Percentiles rank a stretch among this genome's conserved stretches.
Conservation (phyloP, 306 rosid genomes). For the Dryas drummondii region DNA sequence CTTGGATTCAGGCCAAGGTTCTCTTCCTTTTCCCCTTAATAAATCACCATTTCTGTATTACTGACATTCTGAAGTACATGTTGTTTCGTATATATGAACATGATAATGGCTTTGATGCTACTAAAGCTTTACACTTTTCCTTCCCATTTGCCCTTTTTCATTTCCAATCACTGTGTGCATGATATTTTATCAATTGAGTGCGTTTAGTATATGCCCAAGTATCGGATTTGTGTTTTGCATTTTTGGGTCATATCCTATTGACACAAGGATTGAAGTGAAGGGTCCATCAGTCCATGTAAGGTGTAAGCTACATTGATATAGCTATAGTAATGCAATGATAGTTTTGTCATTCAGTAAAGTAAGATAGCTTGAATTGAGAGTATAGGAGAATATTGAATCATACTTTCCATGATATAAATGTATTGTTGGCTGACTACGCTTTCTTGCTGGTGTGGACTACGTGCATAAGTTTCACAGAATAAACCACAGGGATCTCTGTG, state of each 20-base stretch:
- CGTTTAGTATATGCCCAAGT: background rate
- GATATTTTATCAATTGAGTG: background rate
- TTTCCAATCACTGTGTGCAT: background rate
- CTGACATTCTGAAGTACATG: no score
- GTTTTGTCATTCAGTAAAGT: background rate
- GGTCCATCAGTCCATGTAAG: background rate
- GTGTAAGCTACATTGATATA: background rate
- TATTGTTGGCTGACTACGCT: background rate
- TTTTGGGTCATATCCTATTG: background rate
- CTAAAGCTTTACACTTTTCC: background rate
- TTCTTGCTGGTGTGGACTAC: background rate
- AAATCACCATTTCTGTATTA: background rate
- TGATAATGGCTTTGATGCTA: background rate
- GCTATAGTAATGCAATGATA: background rate
- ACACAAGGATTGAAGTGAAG: background rate
- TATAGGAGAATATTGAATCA: background rate
- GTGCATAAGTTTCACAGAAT: background rate
- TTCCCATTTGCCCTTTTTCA: background rate
- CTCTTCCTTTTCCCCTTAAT: background rate
- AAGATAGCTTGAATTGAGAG: background rate
- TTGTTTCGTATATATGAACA: no score
- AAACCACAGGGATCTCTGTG: background rate
- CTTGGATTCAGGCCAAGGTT: slow-evolving; percentile 53
- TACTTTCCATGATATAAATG: background rate
- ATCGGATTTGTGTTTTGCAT: background rate